Conservation (phyloP, 225 moss, liverwort and hornwort genomes). For the Takakia lepidozioides region DNA sequence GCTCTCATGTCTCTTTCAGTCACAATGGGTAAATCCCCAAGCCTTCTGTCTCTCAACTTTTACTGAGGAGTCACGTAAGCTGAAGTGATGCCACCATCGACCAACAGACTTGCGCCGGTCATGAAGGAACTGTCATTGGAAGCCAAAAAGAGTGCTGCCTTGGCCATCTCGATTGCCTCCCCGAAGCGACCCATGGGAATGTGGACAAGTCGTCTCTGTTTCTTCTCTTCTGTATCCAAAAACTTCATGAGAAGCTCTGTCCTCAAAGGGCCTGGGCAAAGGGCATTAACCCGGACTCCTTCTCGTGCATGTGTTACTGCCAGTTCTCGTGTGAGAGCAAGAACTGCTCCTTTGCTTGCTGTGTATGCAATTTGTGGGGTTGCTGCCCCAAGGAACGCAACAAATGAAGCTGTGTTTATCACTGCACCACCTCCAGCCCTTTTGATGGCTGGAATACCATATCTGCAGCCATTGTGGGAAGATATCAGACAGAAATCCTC, state of each 20-base stretch:
- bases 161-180: conserved; percentile 89
- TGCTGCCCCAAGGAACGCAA: conserved; percentile 90
- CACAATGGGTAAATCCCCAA: too few relatives aligned
- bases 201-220: conserved; percentile 79
- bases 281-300: conserved; percentile 81
- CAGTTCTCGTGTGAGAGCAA: conserved; percentile 85
- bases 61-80: conserved; percentile 87
- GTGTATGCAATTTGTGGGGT: conserved; percentile 97
- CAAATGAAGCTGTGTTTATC: conserved; percentile 94
- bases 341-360: conserved; percentile 96
- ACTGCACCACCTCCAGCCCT: conserved; percentile 95
- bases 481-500: too few relatives aligned
- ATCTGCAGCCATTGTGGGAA: conserved; percentile 31
- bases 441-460: conserved; percentile 90
- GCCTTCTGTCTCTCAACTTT: conserved; percentile 1
- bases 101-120: conserved; percentile 88
- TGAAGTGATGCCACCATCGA: conserved; percentile 88
- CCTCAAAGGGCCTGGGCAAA: conserved; percentile 86
- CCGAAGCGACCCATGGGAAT: conserved; percentile 98
- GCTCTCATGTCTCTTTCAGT: too few relatives aligned
- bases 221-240: conserved; percentile 89
- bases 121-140: conserved; percentile 95
- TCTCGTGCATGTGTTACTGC: conserved; percentile 89
- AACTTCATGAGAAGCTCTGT: conserved; percentile 97
- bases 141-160: conserved; percentile 93